phyloP scores from a whole-genome alignment of 441 rosid genomes.

The Gossypium laxum region DNA sequence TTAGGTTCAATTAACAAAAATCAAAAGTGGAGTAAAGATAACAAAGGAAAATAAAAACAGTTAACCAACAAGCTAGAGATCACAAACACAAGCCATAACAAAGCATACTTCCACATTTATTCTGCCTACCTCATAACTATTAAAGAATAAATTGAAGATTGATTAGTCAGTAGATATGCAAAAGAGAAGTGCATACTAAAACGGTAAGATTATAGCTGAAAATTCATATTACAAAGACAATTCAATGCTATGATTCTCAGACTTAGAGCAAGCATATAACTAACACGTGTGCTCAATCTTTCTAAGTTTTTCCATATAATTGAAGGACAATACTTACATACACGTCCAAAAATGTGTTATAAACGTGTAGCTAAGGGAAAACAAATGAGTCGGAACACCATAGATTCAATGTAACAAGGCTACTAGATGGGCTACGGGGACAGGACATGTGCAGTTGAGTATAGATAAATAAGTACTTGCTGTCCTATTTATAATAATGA shows the following conservation, averaged over 20 bases:
- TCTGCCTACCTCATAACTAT: not conserved
- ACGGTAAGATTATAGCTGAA: not conserved
- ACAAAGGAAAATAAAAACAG: not conserved
- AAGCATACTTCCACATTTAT: not conserved
- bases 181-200: not conserved
- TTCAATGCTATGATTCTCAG: not conserved
- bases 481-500: not conserved
- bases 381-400: not conserved
- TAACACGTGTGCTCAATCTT: not conserved
- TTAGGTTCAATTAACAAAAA: not conserved
- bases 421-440: not conserved
- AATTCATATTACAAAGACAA: not conserved
- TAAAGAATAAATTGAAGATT: not conserved
- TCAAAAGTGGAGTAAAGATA: not conserved
- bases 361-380: too few species aligned
- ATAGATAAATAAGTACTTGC: not conserved
- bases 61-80: not conserved
- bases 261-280: not conserved
- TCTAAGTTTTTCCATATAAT: not conserved
- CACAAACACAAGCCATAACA: conserved; percentile 3
- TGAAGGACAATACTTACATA: not conserved
- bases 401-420: not conserved
- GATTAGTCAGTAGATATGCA: not conserved
- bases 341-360: too few species aligned
- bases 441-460: too few species aligned